Base-by-base conservation (phyloP, 1,139 yeast species). In the Pichiaceae sp. region DNA sequence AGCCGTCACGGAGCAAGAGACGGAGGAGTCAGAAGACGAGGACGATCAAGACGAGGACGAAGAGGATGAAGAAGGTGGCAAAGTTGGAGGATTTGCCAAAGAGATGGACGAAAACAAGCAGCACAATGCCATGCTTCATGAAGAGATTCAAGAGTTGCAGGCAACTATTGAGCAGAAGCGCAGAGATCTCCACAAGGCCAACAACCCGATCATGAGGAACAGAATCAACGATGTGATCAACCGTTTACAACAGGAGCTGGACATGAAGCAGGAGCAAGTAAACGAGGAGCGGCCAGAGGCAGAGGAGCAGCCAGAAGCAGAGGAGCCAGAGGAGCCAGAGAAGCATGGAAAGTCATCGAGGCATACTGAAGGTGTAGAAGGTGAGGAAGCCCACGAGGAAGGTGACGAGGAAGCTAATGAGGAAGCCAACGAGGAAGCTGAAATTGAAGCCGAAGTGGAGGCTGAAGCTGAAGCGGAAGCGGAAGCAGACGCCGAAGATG, bases 131-230 rank as follows among this genome's bases (percentile, higher is more conserved):
- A 70, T 87, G 48, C 64, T 91, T 42, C 76, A 76, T 44, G 97
- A 89, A 56, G 97, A 89, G 56, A 78, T 93, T 38, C 64, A 71
- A 12, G 98, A 93, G 53, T 67, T 93, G 44, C 89, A 84, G 52
- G 64, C 74, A 31, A 89, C 91, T 0, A 83, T 93, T 39, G 77
- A 72, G 37, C 78, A 78, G 49, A 91, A 89, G 52, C 76, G 75
- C 53, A 70, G 70, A 37, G 91, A 85, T 48, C 73, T 86, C 35
- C 75, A 71, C 15, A 79, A 80, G 40, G 89, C 94, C 2, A 76
- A 89, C 15, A 87, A 87, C 56, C 89, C 89, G 50, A 81, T 91
- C 64, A 71, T 91, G 75, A 78, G 81, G 56, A 84, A 82, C 61
- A 80, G 96, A 62, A 83, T 87, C 56, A 72, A 81, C 50, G 93